Base-by-base conservation (phyloP, 805 yeast genomes). In the Candida golubevii region DNA sequence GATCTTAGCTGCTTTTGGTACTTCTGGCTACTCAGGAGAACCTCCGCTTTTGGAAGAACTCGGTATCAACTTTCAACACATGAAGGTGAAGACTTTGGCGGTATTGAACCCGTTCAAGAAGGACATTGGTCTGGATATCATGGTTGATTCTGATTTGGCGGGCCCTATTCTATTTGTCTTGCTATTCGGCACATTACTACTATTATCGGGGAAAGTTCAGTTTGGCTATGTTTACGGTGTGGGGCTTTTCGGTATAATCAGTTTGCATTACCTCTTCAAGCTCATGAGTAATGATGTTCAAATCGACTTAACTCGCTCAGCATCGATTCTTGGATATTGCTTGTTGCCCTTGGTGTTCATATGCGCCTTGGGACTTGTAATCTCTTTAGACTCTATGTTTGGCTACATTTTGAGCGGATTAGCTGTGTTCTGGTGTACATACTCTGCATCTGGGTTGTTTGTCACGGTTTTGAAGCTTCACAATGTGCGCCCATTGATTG, bases 171-270 rank as follows among this genome's bases (percentile, higher is more conserved):
- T 93, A 34, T 93, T 91, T 63, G 91, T 91, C 58, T 69, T 93
- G 41, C 65, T 88, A 45, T 91, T 91, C 60, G 99, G 97, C 15
- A 77, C 89, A 0, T 80, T 85, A 48, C 69, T 93, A 42, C 69
- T 91, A 40, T 72, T 90, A 36, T 83, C 96, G 1, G 98, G 99
- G 6, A 93, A 91, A 63, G 86, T 91, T 12, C 98, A 93, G 63
- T 93, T 93, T 61, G 98, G 98, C 2, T 93, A 93, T 63, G 86
- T 93, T 39, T 93, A 93, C 59, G 98, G 99, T 33, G 95, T 93
- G 35, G 98, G 97, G 0, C 67, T 93, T 35, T 82, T 91, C 55
- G 99, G 99, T 13, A 85, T 95, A 1, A 61, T 88, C 12, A 81
- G 95, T 29, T 77, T 89, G 52, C 97, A 90, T 65, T 78, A 79